A percentile compares a stretch with the other conserved stretches of the same genome.
Evolutionary conservation across 768 basidiomycete genomes (phyloP).

Genomic region (Suillus subalutaceus): DNA sequence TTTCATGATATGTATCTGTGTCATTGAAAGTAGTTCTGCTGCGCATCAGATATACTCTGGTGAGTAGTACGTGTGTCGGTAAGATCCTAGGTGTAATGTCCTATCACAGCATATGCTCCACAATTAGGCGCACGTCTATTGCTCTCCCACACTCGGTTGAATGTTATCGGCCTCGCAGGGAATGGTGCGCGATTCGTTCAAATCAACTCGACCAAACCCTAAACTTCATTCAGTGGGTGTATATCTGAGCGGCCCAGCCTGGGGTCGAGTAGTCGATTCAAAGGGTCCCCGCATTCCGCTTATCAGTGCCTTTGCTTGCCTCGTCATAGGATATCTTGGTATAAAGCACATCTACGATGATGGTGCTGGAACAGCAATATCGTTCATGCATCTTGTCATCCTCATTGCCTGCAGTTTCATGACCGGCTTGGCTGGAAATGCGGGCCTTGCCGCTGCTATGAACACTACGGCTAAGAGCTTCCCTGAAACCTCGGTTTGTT

Average conservation of each 20-base stretch:
- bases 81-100: slow-evolving; percentile 2
- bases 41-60: slow-evolving; percentile 32
- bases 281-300: slow-evolving; percentile 74
- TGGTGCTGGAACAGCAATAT: slow-evolving; percentile 43
- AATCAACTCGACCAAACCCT: neutral
- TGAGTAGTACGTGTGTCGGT: slow-evolving; percentile 12
- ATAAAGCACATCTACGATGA: slow-evolving; percentile 69
- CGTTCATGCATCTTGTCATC: slow-evolving; percentile 45
- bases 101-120: slow-evolving; percentile 74
- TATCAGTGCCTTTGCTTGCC: slow-evolving; percentile 54
- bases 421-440: slow-evolving; percentile 79
- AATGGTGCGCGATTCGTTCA: slow-evolving; percentile 51
- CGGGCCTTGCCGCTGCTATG: slow-evolving; percentile 67
- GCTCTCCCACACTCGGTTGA: slow-evolving; percentile 80
- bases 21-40: neutral
- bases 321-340: slow-evolving; percentile 75
- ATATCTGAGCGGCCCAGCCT: slow-evolving; percentile 73
- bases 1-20: neutral
- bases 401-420: slow-evolving; percentile 68
- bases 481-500: slow-evolving; percentile 64
- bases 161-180: slow-evolving; percentile 80
- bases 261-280: slow-evolving; percentile 78
- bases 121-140: slow-evolving; percentile 79
- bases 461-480: slow-evolving; percentile 88
- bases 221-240: slow-evolving; percentile 59